A percentile compares a stretch with the other conserved stretches of the same genome.
phyloP scores from a whole-genome alignment of 75 land plant species.

The Cryptomeria japonica region DNA sequence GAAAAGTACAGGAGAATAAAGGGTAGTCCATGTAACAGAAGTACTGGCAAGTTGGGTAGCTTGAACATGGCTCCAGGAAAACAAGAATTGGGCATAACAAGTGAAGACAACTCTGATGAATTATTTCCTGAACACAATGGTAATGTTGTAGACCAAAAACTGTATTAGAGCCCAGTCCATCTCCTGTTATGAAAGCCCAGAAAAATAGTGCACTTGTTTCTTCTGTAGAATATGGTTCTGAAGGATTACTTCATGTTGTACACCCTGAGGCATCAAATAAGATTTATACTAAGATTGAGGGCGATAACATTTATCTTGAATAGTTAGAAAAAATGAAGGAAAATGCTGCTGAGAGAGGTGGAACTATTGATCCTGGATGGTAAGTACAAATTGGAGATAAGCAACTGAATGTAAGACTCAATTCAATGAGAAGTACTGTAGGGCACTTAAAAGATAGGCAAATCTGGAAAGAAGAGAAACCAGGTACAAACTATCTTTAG shows the following conservation, averaged over 20 bases:
- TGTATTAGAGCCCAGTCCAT: background rate
- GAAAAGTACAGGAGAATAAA: background rate
- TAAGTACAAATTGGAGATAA: background rate
- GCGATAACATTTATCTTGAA: background rate
- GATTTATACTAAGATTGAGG: background rate
- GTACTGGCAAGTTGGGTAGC: background rate
- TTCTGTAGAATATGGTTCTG: background rate
- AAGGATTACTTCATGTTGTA: background rate
- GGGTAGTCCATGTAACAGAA: background rate
- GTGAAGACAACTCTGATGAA: background rate
- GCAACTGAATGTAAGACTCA: background rate
- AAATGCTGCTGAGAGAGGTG: background rate
- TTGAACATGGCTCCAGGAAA: background rate
- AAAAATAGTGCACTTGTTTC: background rate
- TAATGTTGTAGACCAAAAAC: background rate
- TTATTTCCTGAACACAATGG: constrained; percentile 1
- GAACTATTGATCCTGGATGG: background rate
- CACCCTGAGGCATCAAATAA: background rate
- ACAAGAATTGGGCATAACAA: background rate
- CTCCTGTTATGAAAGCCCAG: background rate
- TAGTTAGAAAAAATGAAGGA: background rate
- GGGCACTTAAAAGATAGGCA: background rate
- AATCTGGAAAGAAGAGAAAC: background rate
- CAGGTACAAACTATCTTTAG: no score
- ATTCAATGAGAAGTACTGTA: background rate